Evolutionary conservation across 306 rosid genomes (phyloP).

Genomic region (Lablab purpureus): DNA sequence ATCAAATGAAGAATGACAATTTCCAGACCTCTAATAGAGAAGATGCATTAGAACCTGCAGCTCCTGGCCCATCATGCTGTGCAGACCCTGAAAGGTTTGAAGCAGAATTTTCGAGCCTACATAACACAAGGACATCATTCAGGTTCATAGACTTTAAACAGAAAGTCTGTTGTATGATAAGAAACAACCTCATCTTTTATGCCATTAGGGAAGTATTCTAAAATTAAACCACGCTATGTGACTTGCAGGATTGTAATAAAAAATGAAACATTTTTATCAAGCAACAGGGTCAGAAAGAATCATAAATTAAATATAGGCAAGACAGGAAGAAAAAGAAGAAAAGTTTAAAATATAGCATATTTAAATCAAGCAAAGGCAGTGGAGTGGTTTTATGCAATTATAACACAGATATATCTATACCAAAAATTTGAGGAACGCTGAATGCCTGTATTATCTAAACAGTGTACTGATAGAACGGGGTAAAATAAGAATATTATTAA

Average conservation of each 20-base stretch:
- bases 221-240: conserved; percentile 14
- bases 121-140: conserved; percentile 46
- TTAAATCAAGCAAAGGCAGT: neutral
- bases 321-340: neutral
- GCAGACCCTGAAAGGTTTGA: conserved; percentile 72
- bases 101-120: conserved; percentile 93
- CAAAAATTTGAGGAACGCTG: neutral
- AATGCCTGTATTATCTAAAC: neutral
- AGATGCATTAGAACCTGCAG: conserved; percentile 70
- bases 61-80: conserved; percentile 63
- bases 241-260: neutral
- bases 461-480: neutral
- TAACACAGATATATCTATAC: neutral
- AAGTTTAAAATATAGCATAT: neutral
- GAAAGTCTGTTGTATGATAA: neutral
- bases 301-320: conserved; percentile 19
- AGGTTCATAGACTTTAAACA: conserved; percentile 9
- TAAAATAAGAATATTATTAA: neutral
- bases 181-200: conserved; percentile 16
- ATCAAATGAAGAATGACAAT: conserved; percentile 15
- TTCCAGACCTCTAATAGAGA: conserved; percentile 87
- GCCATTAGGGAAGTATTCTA: conserved; percentile 3
- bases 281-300: neutral
- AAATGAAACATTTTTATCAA: neutral
- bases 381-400: conserved; percentile 14